phyloP scores from a whole-genome alignment of 2,329 filamentous ascomycete genomes.

The Penicillium sumatraense region DNA sequence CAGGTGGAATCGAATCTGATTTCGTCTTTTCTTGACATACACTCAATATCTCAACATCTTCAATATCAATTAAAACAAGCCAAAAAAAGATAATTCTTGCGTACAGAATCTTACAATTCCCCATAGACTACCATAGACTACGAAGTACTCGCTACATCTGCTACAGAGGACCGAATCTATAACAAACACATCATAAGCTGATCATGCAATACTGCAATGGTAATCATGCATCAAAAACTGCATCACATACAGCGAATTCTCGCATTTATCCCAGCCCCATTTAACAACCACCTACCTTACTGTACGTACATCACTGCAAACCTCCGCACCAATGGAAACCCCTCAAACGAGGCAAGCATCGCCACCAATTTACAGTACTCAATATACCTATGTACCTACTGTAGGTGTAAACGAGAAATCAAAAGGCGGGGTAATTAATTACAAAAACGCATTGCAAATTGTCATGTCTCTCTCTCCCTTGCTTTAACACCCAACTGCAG shows the following conservation, averaged over 20 bases:
- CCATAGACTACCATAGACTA: too few relatives aligned
- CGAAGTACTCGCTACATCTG: neutral
- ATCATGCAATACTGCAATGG: neutral
- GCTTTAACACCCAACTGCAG: neutral
- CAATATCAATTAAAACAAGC: neutral
- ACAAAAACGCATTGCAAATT: too few relatives aligned
- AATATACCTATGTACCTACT: too few relatives aligned
- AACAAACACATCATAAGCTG: neutral
- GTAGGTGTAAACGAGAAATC: too few relatives aligned
- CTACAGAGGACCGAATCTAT: neutral
- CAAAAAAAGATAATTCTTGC: neutral
- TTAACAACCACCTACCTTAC: neutral
- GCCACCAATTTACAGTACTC: neutral
- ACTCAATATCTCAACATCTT: too few relatives aligned
- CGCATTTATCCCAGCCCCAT: neutral
- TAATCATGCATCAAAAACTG: neutral
- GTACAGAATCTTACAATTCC: too few relatives aligned
- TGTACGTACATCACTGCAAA: neutral
- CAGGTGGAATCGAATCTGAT: neutral
- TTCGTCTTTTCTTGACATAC: neutral
- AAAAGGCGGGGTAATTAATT: neutral
- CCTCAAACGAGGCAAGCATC: neutral
- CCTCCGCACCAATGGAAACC: neutral
- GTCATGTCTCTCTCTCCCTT: neutral
- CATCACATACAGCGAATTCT: neutral